phyloP scores from a whole-genome alignment of 2,329 filamentous ascomycete genomes.

The Chaetomiaceae sp. region DNA sequence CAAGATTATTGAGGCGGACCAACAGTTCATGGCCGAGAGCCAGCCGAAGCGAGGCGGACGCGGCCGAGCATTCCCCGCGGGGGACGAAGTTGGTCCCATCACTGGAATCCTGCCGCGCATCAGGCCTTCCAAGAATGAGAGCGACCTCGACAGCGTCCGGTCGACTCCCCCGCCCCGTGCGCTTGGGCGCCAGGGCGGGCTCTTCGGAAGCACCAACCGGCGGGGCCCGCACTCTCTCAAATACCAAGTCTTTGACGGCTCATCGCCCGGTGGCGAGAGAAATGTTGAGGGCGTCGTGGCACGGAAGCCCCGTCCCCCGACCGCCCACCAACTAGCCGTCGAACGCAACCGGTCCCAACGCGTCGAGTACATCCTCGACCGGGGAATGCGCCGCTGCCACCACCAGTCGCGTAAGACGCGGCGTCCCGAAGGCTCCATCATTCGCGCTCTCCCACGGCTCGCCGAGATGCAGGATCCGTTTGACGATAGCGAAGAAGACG shows the following conservation, averaged over 20 bases:
- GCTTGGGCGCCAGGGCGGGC: conserved; percentile 32
- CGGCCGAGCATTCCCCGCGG: conserved; percentile 29
- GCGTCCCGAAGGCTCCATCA: conserved; percentile 60
- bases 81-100: conserved; percentile 49
- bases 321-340: conserved; percentile 76
- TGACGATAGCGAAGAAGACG: conserved; percentile 60
- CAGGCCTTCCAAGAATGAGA: conserved; percentile 57
- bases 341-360: conserved; percentile 72
- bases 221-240: conserved; percentile 49
- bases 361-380: conserved; percentile 76
- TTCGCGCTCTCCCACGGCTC: conserved; percentile 61
- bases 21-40: conserved; percentile 60
- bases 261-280: conserved; percentile 52
- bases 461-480: conserved; percentile 52
- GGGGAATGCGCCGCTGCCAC: conserved; percentile 64
- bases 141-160: conserved; percentile 48
- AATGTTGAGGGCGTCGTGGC: conserved; percentile 51
- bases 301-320: conserved; percentile 67
- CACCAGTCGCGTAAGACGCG: conserved; percentile 58
- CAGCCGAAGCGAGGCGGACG: conserved; percentile 50
- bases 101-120: conserved; percentile 58
- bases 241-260: conserved; percentile 56
- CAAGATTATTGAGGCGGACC: conserved; percentile 70
- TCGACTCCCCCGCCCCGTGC: conserved; percentile 47
- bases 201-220: conserved; percentile 34